Evolutionary conservation across 108 stramenopile genomes (phyloP).

Genomic region (Skeletonema tropicum): DNA sequence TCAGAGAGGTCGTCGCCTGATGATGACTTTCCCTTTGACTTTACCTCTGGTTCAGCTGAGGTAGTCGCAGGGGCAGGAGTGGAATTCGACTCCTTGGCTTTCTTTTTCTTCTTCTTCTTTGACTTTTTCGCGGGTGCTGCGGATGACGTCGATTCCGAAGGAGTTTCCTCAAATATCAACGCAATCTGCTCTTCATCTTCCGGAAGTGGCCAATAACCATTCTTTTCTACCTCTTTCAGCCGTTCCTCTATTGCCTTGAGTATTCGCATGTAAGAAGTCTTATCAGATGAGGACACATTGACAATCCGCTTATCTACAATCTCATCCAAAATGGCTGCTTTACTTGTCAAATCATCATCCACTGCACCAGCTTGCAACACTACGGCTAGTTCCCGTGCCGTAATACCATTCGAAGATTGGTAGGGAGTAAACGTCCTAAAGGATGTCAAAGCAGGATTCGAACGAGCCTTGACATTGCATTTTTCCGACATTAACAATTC

Average conservation of each 20-base stretch:
- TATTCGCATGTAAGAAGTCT: constrained; percentile 42
- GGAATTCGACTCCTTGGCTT: constrained; percentile 45
- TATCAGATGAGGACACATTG: constrained; percentile 39
- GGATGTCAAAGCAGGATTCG: constrained; percentile 65
- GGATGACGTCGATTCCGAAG: neutral
- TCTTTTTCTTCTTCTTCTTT: constrained; percentile 73
- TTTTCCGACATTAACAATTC: constrained; percentile 65
- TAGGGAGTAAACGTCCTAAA: constrained; percentile 29
- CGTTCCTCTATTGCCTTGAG: constrained; percentile 46
- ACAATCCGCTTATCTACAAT: constrained; percentile 48
- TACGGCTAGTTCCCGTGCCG: constrained; percentile 63
- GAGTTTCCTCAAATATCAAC: neutral
- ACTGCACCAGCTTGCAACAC: constrained; percentile 43
- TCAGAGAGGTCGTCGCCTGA: constrained; percentile 43
- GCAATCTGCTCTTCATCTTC: constrained; percentile 16
- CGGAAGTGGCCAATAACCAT: constrained; percentile 60
- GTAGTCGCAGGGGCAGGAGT: constrained; percentile 16
- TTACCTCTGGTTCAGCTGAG: constrained; percentile 11
- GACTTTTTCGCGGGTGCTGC: constrained; percentile 35
- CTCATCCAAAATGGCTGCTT: constrained; percentile 65
- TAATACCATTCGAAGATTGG: constrained; percentile 53
- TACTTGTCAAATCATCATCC: constrained; percentile 56
- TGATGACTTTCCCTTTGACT: constrained; percentile 8
- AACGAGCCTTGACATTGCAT: constrained; percentile 39
- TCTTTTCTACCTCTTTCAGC: constrained; percentile 56